Percentiles rank a stretch among this genome's conserved stretches.
phyloP scores from a whole-genome alignment of 176 grass and related monocot genomes.

The Avena sativa region DNA sequence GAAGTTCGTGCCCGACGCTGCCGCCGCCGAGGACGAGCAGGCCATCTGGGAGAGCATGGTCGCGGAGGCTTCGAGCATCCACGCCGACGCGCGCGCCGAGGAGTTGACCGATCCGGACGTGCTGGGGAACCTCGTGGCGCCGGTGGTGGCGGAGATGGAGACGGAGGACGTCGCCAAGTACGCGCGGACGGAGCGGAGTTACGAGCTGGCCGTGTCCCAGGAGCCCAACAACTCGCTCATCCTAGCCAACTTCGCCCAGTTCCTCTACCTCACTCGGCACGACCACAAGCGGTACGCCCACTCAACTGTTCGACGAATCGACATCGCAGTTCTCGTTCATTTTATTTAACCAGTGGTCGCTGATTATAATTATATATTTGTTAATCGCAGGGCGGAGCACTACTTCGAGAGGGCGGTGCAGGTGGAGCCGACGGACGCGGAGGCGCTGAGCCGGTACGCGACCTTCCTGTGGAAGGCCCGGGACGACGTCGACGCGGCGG shows the following conservation, averaged over 20 bases:
- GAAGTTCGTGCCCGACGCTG: background rate
- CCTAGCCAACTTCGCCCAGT: conserved; percentile 89
- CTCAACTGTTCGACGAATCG: conserved; percentile 50
- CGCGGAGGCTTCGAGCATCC: conserved; percentile 64
- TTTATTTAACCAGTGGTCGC: background rate
- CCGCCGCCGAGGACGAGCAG: conserved; percentile 45
- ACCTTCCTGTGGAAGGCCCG: conserved; percentile 82
- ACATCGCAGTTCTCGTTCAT: background rate
- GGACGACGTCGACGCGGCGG: conserved; percentile 67
- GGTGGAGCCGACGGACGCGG: conserved; percentile 61
- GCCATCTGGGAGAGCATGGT: conserved; percentile 62
- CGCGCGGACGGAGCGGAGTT: conserved; percentile 52
- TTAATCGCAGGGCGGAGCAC: conserved; percentile 69
- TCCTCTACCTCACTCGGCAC: conserved; percentile 72
- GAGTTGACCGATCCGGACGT: conserved; percentile 56
- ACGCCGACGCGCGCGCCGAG: conserved; percentile 49
- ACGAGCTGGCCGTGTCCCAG: conserved; percentile 61
- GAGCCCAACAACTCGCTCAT: conserved; percentile 80
- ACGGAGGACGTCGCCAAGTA: conserved; percentile 56
- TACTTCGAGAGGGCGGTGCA: conserved; percentile 75
- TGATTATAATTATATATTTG: background rate
- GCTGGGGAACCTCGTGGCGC: conserved; percentile 59
- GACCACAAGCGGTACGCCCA: conserved; percentile 69
- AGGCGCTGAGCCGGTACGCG: conserved; percentile 81
- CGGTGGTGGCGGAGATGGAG: conserved; percentile 64